Base-by-base conservation (phyloP, 371 early-diverging fungal species). In the Mortierella sp. region DNA sequence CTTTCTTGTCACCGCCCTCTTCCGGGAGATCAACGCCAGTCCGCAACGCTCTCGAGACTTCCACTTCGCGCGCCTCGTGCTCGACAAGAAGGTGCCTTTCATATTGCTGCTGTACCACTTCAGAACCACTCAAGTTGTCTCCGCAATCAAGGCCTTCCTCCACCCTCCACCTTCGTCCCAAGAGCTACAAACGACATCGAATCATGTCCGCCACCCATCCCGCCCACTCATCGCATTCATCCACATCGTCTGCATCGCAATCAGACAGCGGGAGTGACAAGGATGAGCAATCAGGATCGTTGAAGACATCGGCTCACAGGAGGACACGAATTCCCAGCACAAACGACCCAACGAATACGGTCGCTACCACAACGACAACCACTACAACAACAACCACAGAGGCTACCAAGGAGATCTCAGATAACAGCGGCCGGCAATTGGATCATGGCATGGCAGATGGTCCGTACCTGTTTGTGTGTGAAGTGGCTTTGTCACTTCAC, bases 401-500 rank as follows among this genome's bases (percentile, higher is more conserved):
- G 12, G 14, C 50, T 3, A 21, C 27, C 27, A 49, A 3, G 50
- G 27, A 25, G 50, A 28, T 28, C 19, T 17, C 51, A 43, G 37
- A 31, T 25, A 40, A 27, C 51, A 49, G 19, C n/a, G 41, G 6
- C 29, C 50, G 50, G 27, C 29, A 10, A 21, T 27, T 60, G 2
- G 54, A 16, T 8, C 41, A 48, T 0, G 54, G 70, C 17, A 22
- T 60, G 17, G 40, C 63, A 13, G 54, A 72, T n/a, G 76, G 69
- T 28, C 76, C 76, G 0, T 76, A 76, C 46, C 60, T 76, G 41
- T 68, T 60, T 61, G 58, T 76, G 43, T 68, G 63, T 40, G 76
- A 76, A n/a, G 55, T 68, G 48, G 57, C 82, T 22, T 43, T 81
- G 44, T 67, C 79, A 31, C 59, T 81, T 19, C 78, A 80, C 59